Conservation (phyloP, 208 protist genomes). For the Leishmania mexicana region DNA sequence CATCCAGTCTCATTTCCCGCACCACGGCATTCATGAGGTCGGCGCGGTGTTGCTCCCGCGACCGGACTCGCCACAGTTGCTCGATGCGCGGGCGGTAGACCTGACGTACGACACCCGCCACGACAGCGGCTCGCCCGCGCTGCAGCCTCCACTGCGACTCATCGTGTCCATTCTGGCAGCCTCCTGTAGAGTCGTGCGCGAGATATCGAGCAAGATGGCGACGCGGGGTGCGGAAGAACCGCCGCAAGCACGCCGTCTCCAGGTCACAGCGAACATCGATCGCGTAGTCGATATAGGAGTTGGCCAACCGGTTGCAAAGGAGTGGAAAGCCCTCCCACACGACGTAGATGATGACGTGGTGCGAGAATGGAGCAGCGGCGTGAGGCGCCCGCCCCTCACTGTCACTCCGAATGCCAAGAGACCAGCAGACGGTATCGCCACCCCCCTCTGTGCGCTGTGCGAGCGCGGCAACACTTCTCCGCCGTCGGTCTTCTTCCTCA, state of each 20-base stretch:
- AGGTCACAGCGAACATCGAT: constrained; percentile 40
- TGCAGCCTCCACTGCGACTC: not conserved
- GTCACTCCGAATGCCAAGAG: not conserved
- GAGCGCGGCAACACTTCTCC: not conserved
- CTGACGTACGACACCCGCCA: constrained; percentile 17
- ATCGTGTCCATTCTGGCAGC: too few relatives aligned
- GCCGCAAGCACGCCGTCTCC: constrained; percentile 59
- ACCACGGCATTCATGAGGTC: constrained; percentile 13
- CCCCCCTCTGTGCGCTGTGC: not conserved
- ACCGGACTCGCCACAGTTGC: constrained; percentile 35
- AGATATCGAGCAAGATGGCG: constrained; percentile 22
- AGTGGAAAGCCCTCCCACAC: constrained; percentile 66
- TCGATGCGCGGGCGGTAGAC: constrained; percentile 39
- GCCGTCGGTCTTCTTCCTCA: constrained; percentile 31
- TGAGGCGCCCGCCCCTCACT: not conserved
- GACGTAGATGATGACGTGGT: constrained; percentile 30
- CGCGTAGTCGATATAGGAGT: constrained; percentile 37
- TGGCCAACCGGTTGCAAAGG: constrained; percentile 25
- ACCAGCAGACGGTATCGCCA: not conserved
- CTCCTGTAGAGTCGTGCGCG: not conserved
- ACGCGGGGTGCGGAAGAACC: constrained; percentile 60
- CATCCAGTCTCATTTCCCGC: constrained; percentile 6
- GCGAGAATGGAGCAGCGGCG: not conserved
- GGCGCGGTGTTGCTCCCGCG: constrained; percentile 13
- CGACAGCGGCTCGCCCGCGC: not conserved